Evolutionary conservation across 768 basidiomycete species (phyloP).

Genomic region (Vararia minispora): DNA sequence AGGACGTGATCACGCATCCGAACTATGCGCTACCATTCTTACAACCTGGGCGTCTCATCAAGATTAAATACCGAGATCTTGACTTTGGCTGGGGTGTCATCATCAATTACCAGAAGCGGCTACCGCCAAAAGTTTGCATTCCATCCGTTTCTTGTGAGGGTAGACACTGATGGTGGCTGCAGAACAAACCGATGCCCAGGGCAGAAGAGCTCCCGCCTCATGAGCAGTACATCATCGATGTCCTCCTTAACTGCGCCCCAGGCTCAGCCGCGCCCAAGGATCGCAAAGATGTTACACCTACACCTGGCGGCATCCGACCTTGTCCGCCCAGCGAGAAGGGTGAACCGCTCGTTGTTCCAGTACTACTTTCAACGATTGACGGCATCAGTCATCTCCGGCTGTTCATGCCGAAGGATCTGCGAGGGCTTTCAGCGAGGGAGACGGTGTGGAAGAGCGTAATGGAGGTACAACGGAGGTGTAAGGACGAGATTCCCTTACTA

Average conservation of each 20-base stretch:
- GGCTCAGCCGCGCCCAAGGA: constrained; percentile 54
- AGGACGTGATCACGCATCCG: constrained; percentile 89
- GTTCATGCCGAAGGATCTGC: constrained; percentile 82
- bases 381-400: constrained; percentile 81
- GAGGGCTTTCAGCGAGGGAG: constrained; percentile 62
- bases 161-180: background rate
- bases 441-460: constrained; percentile 83
- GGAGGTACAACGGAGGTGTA: constrained; percentile 87
- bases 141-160: background rate
- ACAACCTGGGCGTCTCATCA: constrained; percentile 85
- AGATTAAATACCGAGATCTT: constrained; percentile 72
- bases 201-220: constrained; percentile 69
- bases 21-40: constrained; percentile 92
- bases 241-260: constrained; percentile 70
- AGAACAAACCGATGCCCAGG: constrained; percentile 60
- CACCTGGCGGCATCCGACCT: constrained; percentile 65
- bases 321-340: constrained; percentile 66
- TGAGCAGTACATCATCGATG: constrained; percentile 88
- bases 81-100: constrained; percentile 98
- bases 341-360: constrained; percentile 76
- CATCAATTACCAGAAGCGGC: constrained; percentile 82
- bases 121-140: constrained; percentile 59
- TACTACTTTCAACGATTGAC: constrained; percentile 78
- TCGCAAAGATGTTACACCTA: constrained; percentile 38
- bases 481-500: constrained; percentile 73